These are phyloP conservation scores for Metarhizium brunneum DNA, from an alignment of 2,329 filamentous ascomycete species.

Conservation along the genomic window DNA sequence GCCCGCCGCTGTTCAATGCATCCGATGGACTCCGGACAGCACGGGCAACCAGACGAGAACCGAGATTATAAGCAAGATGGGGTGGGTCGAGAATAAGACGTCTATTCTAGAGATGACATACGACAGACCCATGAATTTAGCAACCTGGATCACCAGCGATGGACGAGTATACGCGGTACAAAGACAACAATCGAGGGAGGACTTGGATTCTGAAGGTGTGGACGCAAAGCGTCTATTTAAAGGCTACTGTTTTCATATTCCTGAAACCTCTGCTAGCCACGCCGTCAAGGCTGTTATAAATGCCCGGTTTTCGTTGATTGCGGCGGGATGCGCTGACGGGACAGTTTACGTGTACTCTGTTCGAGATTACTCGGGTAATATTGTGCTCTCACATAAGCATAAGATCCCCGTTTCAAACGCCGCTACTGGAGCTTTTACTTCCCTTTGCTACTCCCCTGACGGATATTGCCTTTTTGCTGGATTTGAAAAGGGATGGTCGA, in stretches of 20 bases:
- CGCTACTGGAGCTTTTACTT: slow-evolving; percentile 62
- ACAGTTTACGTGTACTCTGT: slow-evolving; percentile 84
- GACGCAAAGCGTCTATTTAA: slow-evolving; percentile 65
- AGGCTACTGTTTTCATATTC: slow-evolving; percentile 82
- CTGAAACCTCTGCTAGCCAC: slow-evolving; percentile 46
- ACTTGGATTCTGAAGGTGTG: slow-evolving; percentile 29
- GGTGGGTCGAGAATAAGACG: slow-evolving; percentile 72
- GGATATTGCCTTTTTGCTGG: slow-evolving; percentile 94
- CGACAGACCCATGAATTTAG: slow-evolving; percentile 92
- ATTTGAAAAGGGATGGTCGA: slow-evolving; percentile 87
- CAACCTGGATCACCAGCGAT: slow-evolving; percentile 84
- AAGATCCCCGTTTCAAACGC: slow-evolving; percentile 56
- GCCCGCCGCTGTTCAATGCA: slow-evolving; percentile 92
- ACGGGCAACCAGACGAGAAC: slow-evolving; percentile 79
- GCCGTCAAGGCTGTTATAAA: slow-evolving; percentile 79
- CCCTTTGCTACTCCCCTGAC: slow-evolving; percentile 81
- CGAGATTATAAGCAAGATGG: slow-evolving; percentile 79
- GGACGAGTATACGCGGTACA: slow-evolving; percentile 89
- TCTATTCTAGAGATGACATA: slow-evolving; percentile 79
- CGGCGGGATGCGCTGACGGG: slow-evolving; percentile 73
- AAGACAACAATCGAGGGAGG: slow-evolving; percentile 39
- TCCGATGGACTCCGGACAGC: slow-evolving; percentile 83
- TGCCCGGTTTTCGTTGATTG: slow-evolving; percentile 87
- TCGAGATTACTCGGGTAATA: slow-evolving; percentile 86
- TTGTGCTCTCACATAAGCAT: slow-evolving; percentile 76